These are phyloP conservation scores for Begonia peltatifolia DNA, from an alignment of 306 rosid genomes.

Conservation along the genomic window DNA sequence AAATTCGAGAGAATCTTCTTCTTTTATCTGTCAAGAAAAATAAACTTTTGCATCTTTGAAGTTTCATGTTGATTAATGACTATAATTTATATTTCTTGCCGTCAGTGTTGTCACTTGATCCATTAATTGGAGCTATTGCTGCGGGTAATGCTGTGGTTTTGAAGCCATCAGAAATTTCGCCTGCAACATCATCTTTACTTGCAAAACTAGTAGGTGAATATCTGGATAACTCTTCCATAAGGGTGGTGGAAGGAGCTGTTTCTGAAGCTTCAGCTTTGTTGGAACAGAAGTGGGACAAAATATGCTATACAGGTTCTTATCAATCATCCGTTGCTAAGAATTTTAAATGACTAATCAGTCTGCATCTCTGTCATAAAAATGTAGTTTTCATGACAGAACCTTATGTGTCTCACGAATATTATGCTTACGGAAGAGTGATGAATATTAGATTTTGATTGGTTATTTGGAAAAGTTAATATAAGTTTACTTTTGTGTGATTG, in stretches of 20 bases:
- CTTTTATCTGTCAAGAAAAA: too few species aligned
- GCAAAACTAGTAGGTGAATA: conserved; percentile 53
- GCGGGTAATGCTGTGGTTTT: conserved; percentile 94
- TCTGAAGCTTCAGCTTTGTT: conserved; percentile 71
- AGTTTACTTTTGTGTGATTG: too few species aligned
- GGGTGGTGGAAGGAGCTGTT: conserved; percentile 82
- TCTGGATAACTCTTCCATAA: conserved; percentile 61
- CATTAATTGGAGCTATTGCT: conserved; percentile 93
- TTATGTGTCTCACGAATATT: too few species aligned
- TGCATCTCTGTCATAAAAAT: too few species aligned
- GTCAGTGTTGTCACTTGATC: conserved; percentile 84
- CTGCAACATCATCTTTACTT: conserved; percentile 77
- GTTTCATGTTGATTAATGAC: too few species aligned
- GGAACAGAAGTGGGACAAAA: conserved; percentile 98
- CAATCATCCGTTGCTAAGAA: too few species aligned
- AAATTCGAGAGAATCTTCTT: background rate
- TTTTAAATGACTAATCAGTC: too few species aligned
- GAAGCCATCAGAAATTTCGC: conserved; percentile 89
- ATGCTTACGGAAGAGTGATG: too few species aligned
- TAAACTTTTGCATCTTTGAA: too few species aligned
- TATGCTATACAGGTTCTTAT: conserved; percentile 78
- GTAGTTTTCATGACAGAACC: too few species aligned
- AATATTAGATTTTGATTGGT: too few species aligned
- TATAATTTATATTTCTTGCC: conserved; percentile 4
- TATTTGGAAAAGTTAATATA: too few species aligned